These are phyloP conservation scores for Camellia oleifera DNA, from an alignment of 179 eudicot genomes.

Conservation along the genomic window DNA sequence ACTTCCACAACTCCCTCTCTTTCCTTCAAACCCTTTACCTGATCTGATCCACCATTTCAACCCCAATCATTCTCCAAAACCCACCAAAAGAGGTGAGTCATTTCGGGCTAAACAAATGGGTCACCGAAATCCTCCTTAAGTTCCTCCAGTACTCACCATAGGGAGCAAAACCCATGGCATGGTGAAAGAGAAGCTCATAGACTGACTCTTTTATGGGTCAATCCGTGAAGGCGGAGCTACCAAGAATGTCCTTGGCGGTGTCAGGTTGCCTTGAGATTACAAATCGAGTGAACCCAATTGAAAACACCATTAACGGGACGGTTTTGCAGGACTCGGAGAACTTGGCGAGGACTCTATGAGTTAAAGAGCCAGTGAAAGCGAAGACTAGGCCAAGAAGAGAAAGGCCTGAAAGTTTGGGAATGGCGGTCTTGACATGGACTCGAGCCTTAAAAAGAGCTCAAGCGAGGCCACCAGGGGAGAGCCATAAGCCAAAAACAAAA, in stretches of 20 bases:
- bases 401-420: too few relatives aligned
- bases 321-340: too few relatives aligned
- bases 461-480: slow-evolving; percentile 17
- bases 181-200: slow-evolving; percentile 33
- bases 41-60: slow-evolving; percentile 25
- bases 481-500: slow-evolving; percentile 16
- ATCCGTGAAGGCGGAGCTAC: slow-evolving; percentile 66
- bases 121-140: slow-evolving; percentile 57
- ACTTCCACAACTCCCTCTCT: slow-evolving; percentile 10
- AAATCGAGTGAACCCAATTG: slow-evolving; percentile 67
- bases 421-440: too few relatives aligned
- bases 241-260: slow-evolving; percentile 57
- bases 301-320: not conserved
- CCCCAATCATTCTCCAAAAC: slow-evolving; percentile 36
- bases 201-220: slow-evolving; percentile 62
- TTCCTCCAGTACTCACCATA: slow-evolving; percentile 82
- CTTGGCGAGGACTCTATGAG: too few relatives aligned
- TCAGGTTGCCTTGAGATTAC: slow-evolving; percentile 58
- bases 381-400: too few relatives aligned
- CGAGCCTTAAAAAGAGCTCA: too few relatives aligned
- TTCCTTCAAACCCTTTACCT: slow-evolving; percentile 27
- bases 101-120: slow-evolving; percentile 57
- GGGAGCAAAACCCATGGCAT: slow-evolving; percentile 92
- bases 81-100: slow-evolving; percentile 32
- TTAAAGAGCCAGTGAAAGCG: too few relatives aligned